Conservation (phyloP, 768 basidiomycete genomes). For the Phlegmacium glaucopus region DNA sequence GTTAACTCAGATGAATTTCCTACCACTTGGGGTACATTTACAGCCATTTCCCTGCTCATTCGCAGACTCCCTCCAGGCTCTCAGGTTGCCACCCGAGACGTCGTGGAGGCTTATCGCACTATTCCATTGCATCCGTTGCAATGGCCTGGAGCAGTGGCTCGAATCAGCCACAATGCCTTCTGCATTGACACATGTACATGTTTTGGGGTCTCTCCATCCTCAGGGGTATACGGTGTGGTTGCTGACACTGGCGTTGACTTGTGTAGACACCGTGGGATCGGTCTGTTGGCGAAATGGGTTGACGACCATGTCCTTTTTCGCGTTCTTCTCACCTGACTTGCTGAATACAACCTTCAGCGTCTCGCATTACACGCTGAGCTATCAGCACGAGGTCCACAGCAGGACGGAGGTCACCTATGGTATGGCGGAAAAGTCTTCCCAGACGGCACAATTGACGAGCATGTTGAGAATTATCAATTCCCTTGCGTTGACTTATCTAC, state of each 20-base stretch:
- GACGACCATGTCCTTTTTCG: slow-evolving; percentile 30
- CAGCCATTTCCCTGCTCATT: slow-evolving; percentile 22
- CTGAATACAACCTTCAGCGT: slow-evolving; percentile 21
- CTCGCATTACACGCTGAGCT: slow-evolving; percentile 5
- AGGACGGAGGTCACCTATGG: slow-evolving; percentile 15
- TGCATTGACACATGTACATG: slow-evolving; percentile 20
- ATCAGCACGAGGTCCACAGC: background rate
- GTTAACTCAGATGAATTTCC: slow-evolving; percentile 33
- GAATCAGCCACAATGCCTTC: slow-evolving; percentile 15
- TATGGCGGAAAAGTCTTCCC: slow-evolving; percentile 26
- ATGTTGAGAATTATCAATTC: background rate
- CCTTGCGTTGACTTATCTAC: background rate
- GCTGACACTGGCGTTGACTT: slow-evolving; percentile 20
- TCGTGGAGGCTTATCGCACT: slow-evolving; percentile 35
- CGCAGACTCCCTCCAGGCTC: slow-evolving; percentile 31
- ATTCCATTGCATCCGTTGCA: slow-evolving; percentile 29
- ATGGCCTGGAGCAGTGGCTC: slow-evolving; percentile 33
- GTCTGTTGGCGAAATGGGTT: slow-evolving; percentile 28
- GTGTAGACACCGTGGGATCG: slow-evolving; percentile 19
- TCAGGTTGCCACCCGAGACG: slow-evolving; percentile 31
- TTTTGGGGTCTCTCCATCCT: slow-evolving; percentile 19
- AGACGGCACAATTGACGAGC: background rate
- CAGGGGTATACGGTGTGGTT: slow-evolving; percentile 22
- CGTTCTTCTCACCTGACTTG: slow-evolving; percentile 15
- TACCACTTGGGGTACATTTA: slow-evolving; percentile 42